Evolutionary conservation across 371 early-diverging fungal genomes (phyloP).

Genomic region (Mortierella sp.): DNA sequence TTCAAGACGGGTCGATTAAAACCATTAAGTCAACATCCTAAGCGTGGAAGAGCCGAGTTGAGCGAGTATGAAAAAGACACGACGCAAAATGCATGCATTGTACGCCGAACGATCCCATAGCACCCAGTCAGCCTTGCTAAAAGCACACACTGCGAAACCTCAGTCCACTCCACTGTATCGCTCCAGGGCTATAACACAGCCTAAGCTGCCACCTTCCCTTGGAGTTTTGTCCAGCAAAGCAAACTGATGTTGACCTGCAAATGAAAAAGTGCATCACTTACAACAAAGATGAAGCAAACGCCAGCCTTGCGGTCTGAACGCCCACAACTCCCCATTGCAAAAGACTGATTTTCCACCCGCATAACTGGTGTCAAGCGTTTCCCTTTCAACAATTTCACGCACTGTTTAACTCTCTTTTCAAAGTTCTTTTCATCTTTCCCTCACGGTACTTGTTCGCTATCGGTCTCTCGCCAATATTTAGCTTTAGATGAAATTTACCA

Average conservation of each 20-base stretch:
- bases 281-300: constrained; percentile 35
- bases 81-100: constrained; percentile 40
- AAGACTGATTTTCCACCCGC: constrained; percentile 40
- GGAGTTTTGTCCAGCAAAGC: constrained; percentile 51
- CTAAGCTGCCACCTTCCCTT: constrained; percentile 55
- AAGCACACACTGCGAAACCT: constrained; percentile 58
- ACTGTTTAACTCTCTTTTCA: constrained; percentile 46
- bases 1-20: constrained; percentile 53
- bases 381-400: constrained; percentile 56
- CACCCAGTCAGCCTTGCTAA: constrained; percentile 48
- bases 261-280: constrained; percentile 57
- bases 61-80: constrained; percentile 27
- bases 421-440: constrained; percentile 77
- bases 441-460: constrained; percentile 86
- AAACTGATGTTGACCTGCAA: constrained; percentile 63
- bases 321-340: constrained; percentile 23
- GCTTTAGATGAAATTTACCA: constrained; percentile 77
- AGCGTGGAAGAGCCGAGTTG: background rate
- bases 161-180: constrained; percentile 57
- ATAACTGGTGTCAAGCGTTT: constrained; percentile 45
- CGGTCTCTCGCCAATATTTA: constrained; percentile 83
- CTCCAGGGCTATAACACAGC: constrained; percentile 60
- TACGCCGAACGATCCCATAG: constrained; percentile 32
- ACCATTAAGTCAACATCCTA: constrained; percentile 51
- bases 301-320: constrained; percentile 41